Percentiles rank a stretch among this genome's conserved stretches.
Conservation (phyloP, 2,329 filamentous ascomycete genomes). For the Huntiella decipiens region DNA sequence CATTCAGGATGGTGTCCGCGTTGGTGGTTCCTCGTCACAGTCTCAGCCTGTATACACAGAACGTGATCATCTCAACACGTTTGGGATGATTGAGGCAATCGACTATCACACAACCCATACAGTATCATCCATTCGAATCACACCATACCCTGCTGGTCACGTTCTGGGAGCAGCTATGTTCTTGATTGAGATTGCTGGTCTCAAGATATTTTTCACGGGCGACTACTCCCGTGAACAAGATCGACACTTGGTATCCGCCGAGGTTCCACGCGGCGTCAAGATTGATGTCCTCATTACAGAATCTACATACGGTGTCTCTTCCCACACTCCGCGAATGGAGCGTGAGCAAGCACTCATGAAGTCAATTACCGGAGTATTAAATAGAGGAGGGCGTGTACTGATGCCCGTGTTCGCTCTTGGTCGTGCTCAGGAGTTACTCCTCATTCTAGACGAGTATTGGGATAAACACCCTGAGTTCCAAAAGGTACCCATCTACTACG, state of each 20-base stretch:
- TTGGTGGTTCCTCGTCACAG: conserved; percentile 50
- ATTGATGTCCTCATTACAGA: conserved; percentile 95
- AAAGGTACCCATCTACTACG: conserved; percentile 90
- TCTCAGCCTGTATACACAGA: conserved; percentile 81
- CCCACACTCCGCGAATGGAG: conserved; percentile 76
- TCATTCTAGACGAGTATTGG: conserved; percentile 97
- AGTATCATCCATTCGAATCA: conserved; percentile 89
- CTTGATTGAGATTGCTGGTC: conserved; percentile 83
- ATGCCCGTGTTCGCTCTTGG: conserved; percentile 94
- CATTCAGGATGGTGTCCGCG: conserved; percentile 88
- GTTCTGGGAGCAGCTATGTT: conserved; percentile 99
- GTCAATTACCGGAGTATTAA: conserved; percentile 75
- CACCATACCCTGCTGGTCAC: conserved; percentile 89
- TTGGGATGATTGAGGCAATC: conserved; percentile 88
- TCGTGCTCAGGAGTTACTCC: conserved; percentile 75
- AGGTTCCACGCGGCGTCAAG: conserved; percentile 73
- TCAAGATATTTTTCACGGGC: conserved; percentile 94
- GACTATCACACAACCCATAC: conserved; percentile 97
- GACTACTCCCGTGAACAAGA: conserved; percentile 96
- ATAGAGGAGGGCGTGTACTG: conserved; percentile 76
- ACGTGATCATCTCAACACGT: conserved; percentile 82
- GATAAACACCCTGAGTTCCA: conserved; percentile 72
- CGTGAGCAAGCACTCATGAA: conserved; percentile 91
- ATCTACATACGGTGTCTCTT: conserved; percentile 90
- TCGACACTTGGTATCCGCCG: conserved; percentile 81